These are phyloP conservation scores for Phylloboletellus chloephorus DNA, from an alignment of 1,284 basidiomycete genomes.

Conservation along the genomic window DNA sequence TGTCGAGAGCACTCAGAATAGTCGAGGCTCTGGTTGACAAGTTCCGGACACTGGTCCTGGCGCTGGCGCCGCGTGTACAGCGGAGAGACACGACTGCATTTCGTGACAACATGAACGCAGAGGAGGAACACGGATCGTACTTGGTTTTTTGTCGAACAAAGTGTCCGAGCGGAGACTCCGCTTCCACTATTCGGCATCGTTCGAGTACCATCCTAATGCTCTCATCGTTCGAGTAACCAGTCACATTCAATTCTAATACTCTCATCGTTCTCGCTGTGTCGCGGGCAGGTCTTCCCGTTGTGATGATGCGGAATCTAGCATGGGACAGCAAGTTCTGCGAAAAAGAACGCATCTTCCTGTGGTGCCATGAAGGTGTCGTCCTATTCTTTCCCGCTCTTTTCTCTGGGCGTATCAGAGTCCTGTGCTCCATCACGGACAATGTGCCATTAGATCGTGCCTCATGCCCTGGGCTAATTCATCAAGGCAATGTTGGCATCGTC, in stretches of 20 bases:
- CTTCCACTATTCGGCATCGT: too few species aligned
- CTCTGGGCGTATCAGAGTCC: slow-evolving; percentile 19
- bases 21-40: slow-evolving; percentile 61
- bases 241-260: too few species aligned
- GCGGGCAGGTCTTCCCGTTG: not conserved
- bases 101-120: slow-evolving; percentile 22
- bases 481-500: not conserved
- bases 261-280: too few species aligned
- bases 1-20: slow-evolving; percentile 59
- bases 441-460: slow-evolving; percentile 14
- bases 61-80: slow-evolving; percentile 1
- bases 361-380: slow-evolving; percentile 1
- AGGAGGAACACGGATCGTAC: not conserved
- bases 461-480: not conserved
- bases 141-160: too few species aligned
- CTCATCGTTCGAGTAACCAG: too few species aligned
- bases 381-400: not conserved
- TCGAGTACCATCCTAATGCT: too few species aligned
- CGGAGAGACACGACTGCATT: slow-evolving; percentile 11
- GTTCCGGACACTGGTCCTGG: slow-evolving; percentile 24
- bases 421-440: slow-evolving; percentile 15
- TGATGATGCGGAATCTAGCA: too few species aligned
- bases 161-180: too few species aligned
- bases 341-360: slow-evolving; percentile 10
- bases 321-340: not conserved